These are phyloP conservation scores for Pythium scleroteichum DNA, from an alignment of 352 stramenopile species.

Conservation along the genomic window DNA sequence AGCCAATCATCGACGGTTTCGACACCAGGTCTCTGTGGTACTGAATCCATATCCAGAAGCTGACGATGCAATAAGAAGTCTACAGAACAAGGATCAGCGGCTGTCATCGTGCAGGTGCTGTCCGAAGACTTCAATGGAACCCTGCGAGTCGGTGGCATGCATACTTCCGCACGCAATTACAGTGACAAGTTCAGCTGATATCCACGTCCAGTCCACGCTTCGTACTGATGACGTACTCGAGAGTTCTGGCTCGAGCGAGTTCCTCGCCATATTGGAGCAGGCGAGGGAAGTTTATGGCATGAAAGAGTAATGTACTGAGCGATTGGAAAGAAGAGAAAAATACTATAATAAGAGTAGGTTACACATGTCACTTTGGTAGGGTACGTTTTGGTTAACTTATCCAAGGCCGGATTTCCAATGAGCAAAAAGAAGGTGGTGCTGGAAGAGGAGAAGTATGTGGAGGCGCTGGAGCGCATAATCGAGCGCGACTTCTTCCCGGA, in stretches of 20 bases:
- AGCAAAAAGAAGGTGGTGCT: constrained; percentile 62
- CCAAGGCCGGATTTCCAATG: constrained; percentile 9
- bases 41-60: constrained; percentile 20
- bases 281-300: constrained; percentile 43
- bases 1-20: constrained; percentile 34
- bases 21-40: constrained; percentile 23
- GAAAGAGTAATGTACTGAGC: constrained; percentile 14
- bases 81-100: constrained; percentile 30
- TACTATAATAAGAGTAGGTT: no score
- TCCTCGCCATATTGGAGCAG: constrained; percentile 38
- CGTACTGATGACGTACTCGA: constrained; percentile 11
- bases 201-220: constrained; percentile 21
- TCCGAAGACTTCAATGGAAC: constrained; percentile 25
- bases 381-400: constrained; percentile 19
- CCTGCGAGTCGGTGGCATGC: constrained; percentile 59
- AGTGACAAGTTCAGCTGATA: constrained; percentile 30
- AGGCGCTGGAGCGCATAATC: constrained; percentile 74
- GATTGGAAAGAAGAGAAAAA: no score
- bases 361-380: no score
- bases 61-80: neutral
- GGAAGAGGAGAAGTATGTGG: constrained; percentile 82
- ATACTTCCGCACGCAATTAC: constrained; percentile 57
- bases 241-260: constrained; percentile 37
- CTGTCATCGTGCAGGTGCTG: constrained; percentile 47
- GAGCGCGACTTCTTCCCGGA: constrained; percentile 89